Evolutionary conservation across 2,329 filamentous ascomycete genomes (phyloP), one percentile per base, ranked within the genome.

Genomic region (Ophiostoma ulmi): DNA sequence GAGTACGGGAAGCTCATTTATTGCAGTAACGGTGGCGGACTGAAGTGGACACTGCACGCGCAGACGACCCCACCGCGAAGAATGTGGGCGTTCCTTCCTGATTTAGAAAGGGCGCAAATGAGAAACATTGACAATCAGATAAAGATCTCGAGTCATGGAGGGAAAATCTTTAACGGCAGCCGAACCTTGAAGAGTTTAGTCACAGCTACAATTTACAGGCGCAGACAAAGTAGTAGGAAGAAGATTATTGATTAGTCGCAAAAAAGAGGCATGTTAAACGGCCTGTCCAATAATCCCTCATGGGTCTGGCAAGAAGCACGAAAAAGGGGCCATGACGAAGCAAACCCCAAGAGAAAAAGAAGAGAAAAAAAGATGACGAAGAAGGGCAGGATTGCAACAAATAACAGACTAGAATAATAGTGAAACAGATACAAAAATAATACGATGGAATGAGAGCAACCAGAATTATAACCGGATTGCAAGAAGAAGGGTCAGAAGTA

Each of bases 11-110:
- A 58, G 39, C 52, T 55, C 26, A 61, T 67, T 67, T 71, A 63
- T 68, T 36, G 69, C 68, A 65, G 48, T 65, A 39, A 72, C 68
- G 65, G 55, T 35, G 26, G 58, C 58, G 58, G 58, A 63, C 26
- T 63, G 58, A 63, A 63, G 52, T 22, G 52, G 52, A 58, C 22
- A 58, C 68, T 35, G 63, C 55, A 68, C 41, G 52, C 39, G 36
- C 48, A 36, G 58, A 7, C 67, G 35, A 64, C 68, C 48, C 67
- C 68, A 70, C 58, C 39, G 35, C 26, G 39, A 38, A 67, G 22
- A 61, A 35, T 48, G 41, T 48, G 68, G 35, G 35, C 36, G 67
- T 52, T 67, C 67, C 22, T 69, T 63, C 64, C 52, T n/a, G 26
- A n/a, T 68, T 39, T 14, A 67, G 65, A 31, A 38, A 22, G 55